These are phyloP conservation scores for Alectoria sarmentosa DNA, from an alignment of 495 filamentous ascomycete genomes.

Conservation along the genomic window DNA sequence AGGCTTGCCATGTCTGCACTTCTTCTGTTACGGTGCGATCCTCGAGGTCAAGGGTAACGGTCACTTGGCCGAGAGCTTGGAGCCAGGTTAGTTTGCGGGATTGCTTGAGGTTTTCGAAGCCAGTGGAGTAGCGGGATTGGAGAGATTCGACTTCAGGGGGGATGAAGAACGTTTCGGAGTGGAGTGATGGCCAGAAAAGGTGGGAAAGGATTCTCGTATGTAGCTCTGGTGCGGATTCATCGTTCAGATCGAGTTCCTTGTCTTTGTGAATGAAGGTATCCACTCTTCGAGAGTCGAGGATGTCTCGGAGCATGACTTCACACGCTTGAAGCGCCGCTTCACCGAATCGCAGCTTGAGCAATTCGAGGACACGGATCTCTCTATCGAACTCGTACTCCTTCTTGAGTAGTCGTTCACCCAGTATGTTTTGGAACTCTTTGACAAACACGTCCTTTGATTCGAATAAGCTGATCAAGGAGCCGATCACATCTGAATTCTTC, in stretches of 20 bases:
- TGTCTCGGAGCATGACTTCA: conserved; percentile 94
- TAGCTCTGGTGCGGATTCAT: conserved; percentile 36
- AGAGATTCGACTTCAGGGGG: conserved; percentile 55
- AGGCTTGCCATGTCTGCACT: conserved; percentile 82
- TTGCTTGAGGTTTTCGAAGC: conserved; percentile 73
- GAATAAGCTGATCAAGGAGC: conserved; percentile 78
- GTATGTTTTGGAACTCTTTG: conserved; percentile 80
- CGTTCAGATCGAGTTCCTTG: conserved; percentile 28
- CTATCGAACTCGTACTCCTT: conserved; percentile 64
- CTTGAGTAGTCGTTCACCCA: conserved; percentile 73
- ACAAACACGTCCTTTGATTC: conserved; percentile 85
- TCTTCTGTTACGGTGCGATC: conserved; percentile 70
- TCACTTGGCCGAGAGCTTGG: conserved; percentile 70
- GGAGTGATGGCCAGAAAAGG: conserved; percentile 89
- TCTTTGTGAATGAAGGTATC: conserved; percentile 56
- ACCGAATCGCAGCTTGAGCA: conserved; percentile 84
- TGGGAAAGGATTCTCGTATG: conserved; percentile 82
- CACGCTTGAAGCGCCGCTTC: conserved; percentile 79
- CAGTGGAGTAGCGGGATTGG: conserved; percentile 61
- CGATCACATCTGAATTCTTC: conserved; percentile 88
- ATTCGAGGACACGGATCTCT: conserved; percentile 73
- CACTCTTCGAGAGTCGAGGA: conserved; percentile 74
- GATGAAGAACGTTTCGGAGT: conserved; percentile 66
- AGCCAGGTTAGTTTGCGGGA: conserved; percentile 86
- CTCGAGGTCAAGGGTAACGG: conserved; percentile 72